Conservation (phyloP, 2,329 filamentous ascomycete genomes). For the Colletotrichum magnum region DNA sequence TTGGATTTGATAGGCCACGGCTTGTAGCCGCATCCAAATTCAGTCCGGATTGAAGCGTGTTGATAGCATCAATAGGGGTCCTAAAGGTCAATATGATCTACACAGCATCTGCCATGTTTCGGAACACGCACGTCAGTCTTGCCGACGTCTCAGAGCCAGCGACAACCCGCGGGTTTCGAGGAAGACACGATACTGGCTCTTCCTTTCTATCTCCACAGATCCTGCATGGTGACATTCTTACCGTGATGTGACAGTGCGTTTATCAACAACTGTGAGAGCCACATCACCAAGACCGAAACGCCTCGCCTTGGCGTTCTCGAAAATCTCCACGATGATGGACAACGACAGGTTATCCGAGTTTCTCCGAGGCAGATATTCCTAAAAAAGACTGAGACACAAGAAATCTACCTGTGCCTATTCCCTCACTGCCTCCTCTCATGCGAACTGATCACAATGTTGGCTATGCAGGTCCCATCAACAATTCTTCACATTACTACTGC, state of each 20-base stretch:
- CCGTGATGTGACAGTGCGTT: background rate
- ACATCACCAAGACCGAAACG: background rate
- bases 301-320: background rate
- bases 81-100: slow-evolving; percentile 1
- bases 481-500: background rate
- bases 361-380: background rate
- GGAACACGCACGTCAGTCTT: background rate
- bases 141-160: background rate
- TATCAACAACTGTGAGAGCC: slow-evolving; percentile 32
- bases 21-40: background rate
- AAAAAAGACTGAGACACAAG: background rate
- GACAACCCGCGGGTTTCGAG: slow-evolving; percentile 1
- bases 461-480: background rate
- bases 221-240: slow-evolving; percentile 40
- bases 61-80: background rate
- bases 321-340: background rate
- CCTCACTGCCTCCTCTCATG: background rate
- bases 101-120: slow-evolving; percentile 15
- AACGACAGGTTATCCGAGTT: background rate
- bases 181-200: background rate
- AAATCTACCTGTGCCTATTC: background rate
- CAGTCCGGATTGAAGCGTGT: background rate
- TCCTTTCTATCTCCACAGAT: background rate
- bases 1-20: too few relatives aligned
- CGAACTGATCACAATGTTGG: background rate